These are phyloP conservation scores for Mitragyna speciosa DNA, from an alignment of 257 asterid genomes.

Conservation along the genomic window DNA sequence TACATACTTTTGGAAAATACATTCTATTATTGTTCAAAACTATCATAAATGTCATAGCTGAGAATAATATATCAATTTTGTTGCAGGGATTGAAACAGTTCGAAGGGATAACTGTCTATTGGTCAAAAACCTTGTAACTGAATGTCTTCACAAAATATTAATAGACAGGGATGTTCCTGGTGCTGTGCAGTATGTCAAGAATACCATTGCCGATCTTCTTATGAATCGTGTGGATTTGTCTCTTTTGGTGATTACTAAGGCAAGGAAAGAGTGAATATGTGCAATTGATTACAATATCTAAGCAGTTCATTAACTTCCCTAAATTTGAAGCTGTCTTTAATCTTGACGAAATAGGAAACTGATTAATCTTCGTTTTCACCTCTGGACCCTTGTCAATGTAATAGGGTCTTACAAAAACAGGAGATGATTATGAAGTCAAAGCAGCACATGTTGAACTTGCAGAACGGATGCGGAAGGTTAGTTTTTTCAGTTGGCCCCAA, in stretches of 20 bases:
- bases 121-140: constrained; percentile 88
- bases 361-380: neutral
- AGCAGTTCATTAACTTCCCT: neutral
- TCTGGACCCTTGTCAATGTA: neutral
- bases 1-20: neutral
- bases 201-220: constrained; percentile 91
- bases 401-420: constrained; percentile 96
- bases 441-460: constrained; percentile 98
- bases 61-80: constrained; percentile 12
- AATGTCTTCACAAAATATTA: constrained; percentile 89
- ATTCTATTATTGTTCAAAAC: neutral
- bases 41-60: constrained; percentile 1
- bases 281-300: neutral
- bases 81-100: constrained; percentile 92
- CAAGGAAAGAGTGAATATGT: constrained; percentile 21
- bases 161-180: constrained; percentile 91
- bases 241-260: constrained; percentile 97
- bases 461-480: constrained; percentile 97
- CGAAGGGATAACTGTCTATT: constrained; percentile 94
- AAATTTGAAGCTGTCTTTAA: neutral
- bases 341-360: neutral
- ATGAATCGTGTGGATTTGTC: constrained; percentile 99
- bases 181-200: constrained; percentile 95
- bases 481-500: constrained; percentile 15
- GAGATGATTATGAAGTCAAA: constrained; percentile 97